A percentile compares a stretch with the other conserved stretches of the same genome.
phyloP scores from a whole-genome alignment of 169 alveolate genomes.

The Plasmodium ovale region DNA sequence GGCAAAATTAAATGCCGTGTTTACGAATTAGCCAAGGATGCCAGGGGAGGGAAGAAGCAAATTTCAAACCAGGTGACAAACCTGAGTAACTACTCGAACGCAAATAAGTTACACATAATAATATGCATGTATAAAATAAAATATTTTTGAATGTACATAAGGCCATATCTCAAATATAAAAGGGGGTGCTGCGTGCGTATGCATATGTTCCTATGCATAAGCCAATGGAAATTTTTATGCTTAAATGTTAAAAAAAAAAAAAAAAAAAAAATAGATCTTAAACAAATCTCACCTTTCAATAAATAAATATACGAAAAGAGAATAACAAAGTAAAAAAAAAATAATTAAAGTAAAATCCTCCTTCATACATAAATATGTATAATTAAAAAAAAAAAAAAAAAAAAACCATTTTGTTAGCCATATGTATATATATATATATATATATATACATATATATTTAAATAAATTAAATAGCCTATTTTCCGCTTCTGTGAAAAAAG shows the following conservation, averaged over 20 bases:
- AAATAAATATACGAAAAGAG: constrained; percentile 24
- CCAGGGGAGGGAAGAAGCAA: no score
- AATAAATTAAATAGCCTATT: neutral
- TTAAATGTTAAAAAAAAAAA: neutral
- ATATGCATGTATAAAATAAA: neutral
- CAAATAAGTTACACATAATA: no score
- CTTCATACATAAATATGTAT: neutral
- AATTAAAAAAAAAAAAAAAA: constrained; percentile 4
- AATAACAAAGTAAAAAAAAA: neutral
- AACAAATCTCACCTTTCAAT: constrained; percentile 11
- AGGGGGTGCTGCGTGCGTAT: neutral
- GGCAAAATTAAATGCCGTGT: no score
- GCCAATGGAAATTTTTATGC: neutral
- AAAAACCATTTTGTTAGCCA: no score
- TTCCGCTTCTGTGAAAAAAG: constrained; percentile 17
- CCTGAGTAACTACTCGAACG: no score
- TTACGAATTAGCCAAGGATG: no score
- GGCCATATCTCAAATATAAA: neutral
- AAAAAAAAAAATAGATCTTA: constrained; percentile 1
- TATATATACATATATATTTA: neutral
- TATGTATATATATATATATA: no score
- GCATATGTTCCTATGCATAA: neutral
- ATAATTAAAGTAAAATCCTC: neutral
- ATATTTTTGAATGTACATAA: neutral
- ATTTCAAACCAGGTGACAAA: no score